Conservation (phyloP, 2,329 filamentous ascomycete genomes). For the Aspergillus latus region DNA sequence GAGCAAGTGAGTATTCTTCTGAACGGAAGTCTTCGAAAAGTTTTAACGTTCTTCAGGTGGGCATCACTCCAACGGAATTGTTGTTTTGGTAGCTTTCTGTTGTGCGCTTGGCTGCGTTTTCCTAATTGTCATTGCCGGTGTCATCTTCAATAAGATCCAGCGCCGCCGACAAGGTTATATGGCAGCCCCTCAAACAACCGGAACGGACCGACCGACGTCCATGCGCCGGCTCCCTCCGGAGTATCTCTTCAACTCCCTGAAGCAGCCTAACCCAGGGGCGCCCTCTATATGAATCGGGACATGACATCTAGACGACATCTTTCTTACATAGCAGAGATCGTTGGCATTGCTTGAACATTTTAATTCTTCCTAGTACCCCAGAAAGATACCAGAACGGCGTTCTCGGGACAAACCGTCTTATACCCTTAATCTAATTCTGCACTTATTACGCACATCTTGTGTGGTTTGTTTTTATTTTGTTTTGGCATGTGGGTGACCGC, state of each 20-base stretch:
- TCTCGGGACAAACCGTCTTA: conserved; percentile 31
- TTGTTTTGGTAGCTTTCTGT: conserved; percentile 49
- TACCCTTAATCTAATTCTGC: conserved; percentile 39
- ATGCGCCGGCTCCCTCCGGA: conserved; percentile 49
- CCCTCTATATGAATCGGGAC: conserved; percentile 33
- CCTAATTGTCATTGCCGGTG: conserved; percentile 48
- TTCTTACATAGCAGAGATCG: conserved; percentile 5
- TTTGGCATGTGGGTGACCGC: conserved; percentile 19
- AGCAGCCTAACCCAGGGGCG: conserved; percentile 35
- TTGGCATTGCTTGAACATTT: conserved; percentile 17
- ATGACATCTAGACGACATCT: conserved; percentile 9
- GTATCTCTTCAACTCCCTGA: conserved; percentile 46
- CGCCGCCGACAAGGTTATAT: conserved; percentile 49
- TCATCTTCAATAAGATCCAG: conserved; percentile 50
- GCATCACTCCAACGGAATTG: conserved; percentile 46
- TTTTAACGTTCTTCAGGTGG: conserved; percentile 25
- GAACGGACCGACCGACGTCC: conserved; percentile 48
- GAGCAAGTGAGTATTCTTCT: conserved; percentile 54
- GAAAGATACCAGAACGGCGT: conserved; percentile 20
- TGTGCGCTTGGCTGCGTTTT: conserved; percentile 50
- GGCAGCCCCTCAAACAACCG: conserved; percentile 44
- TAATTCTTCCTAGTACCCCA: conserved; percentile 23
- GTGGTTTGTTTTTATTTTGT: conserved; percentile 1
- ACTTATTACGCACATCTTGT: conserved; percentile 21
- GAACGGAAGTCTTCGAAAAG: not conserved